Percentiles rank a stretch among this genome's conserved stretches.
phyloP scores from a whole-genome alignment of 345 rosid genomes.

The Adansonia digitata region DNA sequence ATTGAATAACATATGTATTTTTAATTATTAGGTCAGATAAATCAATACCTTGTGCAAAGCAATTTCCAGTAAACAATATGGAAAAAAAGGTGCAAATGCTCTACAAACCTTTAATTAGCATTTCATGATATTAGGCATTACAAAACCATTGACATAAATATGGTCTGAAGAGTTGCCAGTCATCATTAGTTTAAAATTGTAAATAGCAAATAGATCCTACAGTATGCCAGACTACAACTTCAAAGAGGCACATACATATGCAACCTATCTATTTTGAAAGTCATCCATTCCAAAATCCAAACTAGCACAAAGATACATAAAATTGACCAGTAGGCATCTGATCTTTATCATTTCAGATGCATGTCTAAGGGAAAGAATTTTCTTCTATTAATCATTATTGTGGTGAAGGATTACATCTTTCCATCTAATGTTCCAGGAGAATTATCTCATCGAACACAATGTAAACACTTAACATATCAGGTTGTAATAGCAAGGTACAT shows the following conservation, averaged over 20 bases:
- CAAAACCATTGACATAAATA: neutral
- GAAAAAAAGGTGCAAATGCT: neutral
- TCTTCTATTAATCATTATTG: neutral
- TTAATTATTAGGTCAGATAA: neutral
- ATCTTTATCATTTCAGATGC: neutral
- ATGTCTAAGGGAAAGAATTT: neutral
- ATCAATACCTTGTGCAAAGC: neutral
- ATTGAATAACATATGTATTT: neutral
- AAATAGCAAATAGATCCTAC: neutral
- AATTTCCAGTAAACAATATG: neutral
- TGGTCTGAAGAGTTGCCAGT: neutral
- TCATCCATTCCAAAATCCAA: neutral
- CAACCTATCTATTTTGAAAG: neutral
- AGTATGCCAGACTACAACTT: neutral
- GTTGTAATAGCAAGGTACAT: neutral
- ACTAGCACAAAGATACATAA: neutral
- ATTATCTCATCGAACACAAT: neutral
- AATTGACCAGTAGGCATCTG: neutral
- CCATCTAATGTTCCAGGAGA: neutral
- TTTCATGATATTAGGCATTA: neutral
- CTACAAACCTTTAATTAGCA: neutral
- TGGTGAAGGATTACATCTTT: constrained; percentile 1
- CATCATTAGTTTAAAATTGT: neutral
- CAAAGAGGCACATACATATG: neutral
- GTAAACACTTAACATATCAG: neutral